Base-by-base conservation (phyloP, 148 eudicot genomes). In the Salicornia ramosissima region DNA sequence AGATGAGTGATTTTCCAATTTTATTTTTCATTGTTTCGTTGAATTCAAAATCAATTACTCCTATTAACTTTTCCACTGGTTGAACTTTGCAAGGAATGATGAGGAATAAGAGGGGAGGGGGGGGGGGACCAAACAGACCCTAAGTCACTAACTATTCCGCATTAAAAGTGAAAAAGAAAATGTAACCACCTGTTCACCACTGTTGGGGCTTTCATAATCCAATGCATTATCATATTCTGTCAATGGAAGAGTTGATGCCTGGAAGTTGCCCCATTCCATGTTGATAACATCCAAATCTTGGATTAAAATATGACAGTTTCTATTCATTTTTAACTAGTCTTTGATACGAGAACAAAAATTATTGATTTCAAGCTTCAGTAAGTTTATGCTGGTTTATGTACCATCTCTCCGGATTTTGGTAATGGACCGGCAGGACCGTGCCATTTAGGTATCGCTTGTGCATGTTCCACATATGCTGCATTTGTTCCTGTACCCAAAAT, bases 211-310 rank as follows among this genome's bases (percentile, higher is more conserved):
- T 55, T 83, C 88, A 34, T 34, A 54, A 79, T 90, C 91, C 77
- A 90, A 46, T 0, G 87, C 81, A 42, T 77, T 74, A 69, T 90
- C 96, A 80, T 86, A 89, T 34, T 89, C 91, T 14, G 89, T 89
- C 68, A 85, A 65, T 15, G 91, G 89, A 67, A 89, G 86, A 81
- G 85, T 83, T 24, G 86, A 77, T 14, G 88, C 73, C 64, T 76
- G 81, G 74, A 89, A 89, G 81, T 85, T 89, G 34, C 96, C 96
- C 96, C 91, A 89, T 67, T 87, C 96, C 91, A 83, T 89, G 75
- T 89, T 89, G 72, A 87, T 85, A 70, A 86, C 91, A 89, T 89
- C 73, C 50, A 66, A 28, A 21, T 28, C 19, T 34, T 26, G 40
- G 40, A 7, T 14, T 28, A 2, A 56, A 34, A 24, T 56, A 56